phyloP scores from a whole-genome alignment of 2,329 filamentous ascomycete genomes.

The Ploettnerulaceae sp. region DNA sequence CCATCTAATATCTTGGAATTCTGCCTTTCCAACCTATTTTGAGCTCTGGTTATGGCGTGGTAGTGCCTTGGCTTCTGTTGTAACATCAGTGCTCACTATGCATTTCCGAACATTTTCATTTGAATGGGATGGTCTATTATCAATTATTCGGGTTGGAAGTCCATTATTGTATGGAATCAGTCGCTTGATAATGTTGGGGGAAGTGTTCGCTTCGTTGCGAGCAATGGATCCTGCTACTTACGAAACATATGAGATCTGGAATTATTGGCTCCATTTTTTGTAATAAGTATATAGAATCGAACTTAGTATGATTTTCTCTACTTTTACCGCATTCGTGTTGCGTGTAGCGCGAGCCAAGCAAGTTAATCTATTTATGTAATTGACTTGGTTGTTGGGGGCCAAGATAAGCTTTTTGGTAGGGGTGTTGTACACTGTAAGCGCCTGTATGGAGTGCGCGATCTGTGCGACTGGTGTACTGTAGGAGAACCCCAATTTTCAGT shows the following conservation, averaged over 20 bases:
- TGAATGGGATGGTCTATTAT: slow-evolving; percentile 25
- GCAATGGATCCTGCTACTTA: slow-evolving; percentile 13
- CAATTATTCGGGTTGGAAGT: slow-evolving; percentile 25
- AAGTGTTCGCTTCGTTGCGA: slow-evolving; percentile 27
- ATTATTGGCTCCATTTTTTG: slow-evolving; percentile 28
- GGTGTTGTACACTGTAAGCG: no score
- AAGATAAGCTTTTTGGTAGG: no score
- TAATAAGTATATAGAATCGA: no score
- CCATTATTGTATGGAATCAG: slow-evolving; percentile 26
- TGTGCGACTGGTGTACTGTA: no score
- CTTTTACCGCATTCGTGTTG: no score
- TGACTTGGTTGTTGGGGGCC: no score
- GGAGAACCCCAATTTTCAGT: no score
- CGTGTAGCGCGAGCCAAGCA: no score
- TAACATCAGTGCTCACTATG: slow-evolving; percentile 30
- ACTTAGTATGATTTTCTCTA: no score
- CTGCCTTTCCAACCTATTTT: slow-evolving; percentile 30
- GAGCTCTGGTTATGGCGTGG: slow-evolving; percentile 33
- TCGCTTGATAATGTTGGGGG: slow-evolving; percentile 24
- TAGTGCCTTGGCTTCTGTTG: slow-evolving; percentile 29
- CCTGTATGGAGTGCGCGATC: no score
- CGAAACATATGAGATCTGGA: slow-evolving; percentile 11
- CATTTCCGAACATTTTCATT: slow-evolving; percentile 27
- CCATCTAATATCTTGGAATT: slow-evolving; percentile 33
- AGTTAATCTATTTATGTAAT: no score